Evolutionary conservation across 768 basidiomycete species (phyloP), one percentile per base, ranked within the genome.

Genomic region (Auricularia sp.): DNA sequence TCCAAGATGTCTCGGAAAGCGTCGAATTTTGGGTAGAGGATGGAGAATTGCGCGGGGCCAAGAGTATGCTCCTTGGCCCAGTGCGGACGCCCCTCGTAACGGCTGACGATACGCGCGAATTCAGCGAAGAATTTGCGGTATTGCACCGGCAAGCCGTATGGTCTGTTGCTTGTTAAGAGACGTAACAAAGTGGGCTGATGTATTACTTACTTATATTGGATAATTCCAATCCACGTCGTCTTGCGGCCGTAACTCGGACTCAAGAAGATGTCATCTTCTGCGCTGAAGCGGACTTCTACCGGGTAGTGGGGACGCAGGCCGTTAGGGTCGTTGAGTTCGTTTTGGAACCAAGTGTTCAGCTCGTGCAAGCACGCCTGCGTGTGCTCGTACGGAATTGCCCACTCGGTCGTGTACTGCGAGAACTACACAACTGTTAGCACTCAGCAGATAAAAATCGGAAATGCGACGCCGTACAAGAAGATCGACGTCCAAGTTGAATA

Each of bases 221-320:
- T 84, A 62, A 98, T 85, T n/a, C 97, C 97, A 66, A 99, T 91
- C 90, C 94, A 99, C 69, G 87, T 90, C 7, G 90, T 94, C 72
- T 77, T 78, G 64, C 85, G 81, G 62, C 87, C 87, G 71, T 84
- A 85, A 71, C 88, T 88, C 2, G 97, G 97, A 72, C 90, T 93
- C 36, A 99, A 80, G 92, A 92, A 98, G 62, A 97, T 90, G 71
- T 97, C 91, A 74, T 98, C 97, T 29, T 81, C 79, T 14, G 86
- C 85, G 54, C 92, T 88, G 74, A 91, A 94, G 10, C 97, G 84
- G 62, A 99, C 84, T 77, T 98, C 97, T 70, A 99, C 81, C 1
- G 92, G 90, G 73, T 93, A 97, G 73, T 98, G 94, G 2, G 91
- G 88, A 36, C 91, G 83, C 58, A 95, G 78, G 11, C 95, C 96